Evolutionary conservation across 2,329 filamentous ascomycete species (phyloP).

Genomic region (Cladorrhinum sp.): DNA sequence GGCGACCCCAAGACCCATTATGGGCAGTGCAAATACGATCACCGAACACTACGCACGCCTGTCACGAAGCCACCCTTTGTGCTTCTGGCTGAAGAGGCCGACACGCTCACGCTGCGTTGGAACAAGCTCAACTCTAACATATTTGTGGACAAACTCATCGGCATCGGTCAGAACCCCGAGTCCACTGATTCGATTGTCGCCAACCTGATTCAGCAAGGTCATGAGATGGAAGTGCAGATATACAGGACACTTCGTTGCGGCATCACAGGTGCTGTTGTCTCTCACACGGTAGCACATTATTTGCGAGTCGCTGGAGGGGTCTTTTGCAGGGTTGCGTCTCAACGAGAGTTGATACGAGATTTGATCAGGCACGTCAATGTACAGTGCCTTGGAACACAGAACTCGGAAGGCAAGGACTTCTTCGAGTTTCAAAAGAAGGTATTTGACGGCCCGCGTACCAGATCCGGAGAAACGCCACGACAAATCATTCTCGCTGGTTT

Average conservation of each 20-base stretch:
- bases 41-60: constrained; percentile 38
- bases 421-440: constrained; percentile 42
- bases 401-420: constrained; percentile 48
- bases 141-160: constrained; percentile 65
- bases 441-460: constrained; percentile 32
- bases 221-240: constrained; percentile 50
- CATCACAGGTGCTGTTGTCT: constrained; percentile 49
- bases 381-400: constrained; percentile 45
- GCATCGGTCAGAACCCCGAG: constrained; percentile 54
- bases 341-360: constrained; percentile 33
- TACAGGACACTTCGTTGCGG: constrained; percentile 51
- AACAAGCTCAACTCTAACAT: constrained; percentile 40
- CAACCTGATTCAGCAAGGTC: constrained; percentile 52
- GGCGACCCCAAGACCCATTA: constrained; percentile 34
- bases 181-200: constrained; percentile 56
- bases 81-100: constrained; percentile 46
- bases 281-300: constrained; percentile 51
- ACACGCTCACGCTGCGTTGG: constrained; percentile 45
- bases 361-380: constrained; percentile 44
- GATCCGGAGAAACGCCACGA: constrained; percentile 30
- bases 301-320: constrained; percentile 51
- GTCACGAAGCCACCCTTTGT: constrained; percentile 36
- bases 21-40: constrained; percentile 17
- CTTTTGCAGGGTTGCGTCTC: constrained; percentile 48
- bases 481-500: constrained; percentile 32